Percentiles rank a stretch among this genome's conserved stretches.
Evolutionary conservation across 2,329 filamentous ascomycete species (phyloP).

Genomic region (Aphanoascus verrucosus): DNA sequence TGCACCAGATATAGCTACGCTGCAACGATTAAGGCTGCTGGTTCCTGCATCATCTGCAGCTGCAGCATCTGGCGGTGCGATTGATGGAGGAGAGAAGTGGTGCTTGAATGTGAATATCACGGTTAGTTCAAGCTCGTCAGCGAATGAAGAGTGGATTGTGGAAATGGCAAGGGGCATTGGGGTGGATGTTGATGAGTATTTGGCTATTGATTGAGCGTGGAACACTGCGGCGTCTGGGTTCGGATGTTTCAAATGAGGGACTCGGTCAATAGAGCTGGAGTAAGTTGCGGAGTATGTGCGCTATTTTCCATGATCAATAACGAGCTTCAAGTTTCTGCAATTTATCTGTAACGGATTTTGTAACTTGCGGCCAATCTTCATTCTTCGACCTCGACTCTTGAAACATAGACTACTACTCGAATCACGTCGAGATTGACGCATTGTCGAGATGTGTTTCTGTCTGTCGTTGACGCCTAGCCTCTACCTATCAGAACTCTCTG

Average conservation of each 20-base stretch:
- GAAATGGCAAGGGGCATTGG: conserved; percentile 37
- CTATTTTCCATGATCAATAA: not conserved
- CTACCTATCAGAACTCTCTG: too few relatives aligned
- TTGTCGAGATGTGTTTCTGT: not conserved
- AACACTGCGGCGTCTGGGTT: too few relatives aligned
- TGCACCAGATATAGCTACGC: conserved; percentile 37
- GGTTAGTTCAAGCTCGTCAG: conserved; percentile 12
- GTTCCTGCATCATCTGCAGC: conserved; percentile 31
- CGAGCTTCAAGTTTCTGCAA: not conserved
- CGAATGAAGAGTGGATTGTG: conserved; percentile 35
- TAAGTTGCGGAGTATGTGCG: not conserved
- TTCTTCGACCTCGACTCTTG: conserved; percentile 1
- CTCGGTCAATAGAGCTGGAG: not conserved
- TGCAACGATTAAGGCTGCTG: conserved; percentile 38
- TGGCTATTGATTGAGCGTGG: conserved; percentile 11
- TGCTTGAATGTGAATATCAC: conserved; percentile 34
- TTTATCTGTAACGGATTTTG: not conserved
- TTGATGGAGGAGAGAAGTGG: conserved; percentile 39
- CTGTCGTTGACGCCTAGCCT: too few relatives aligned
- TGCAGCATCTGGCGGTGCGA: conserved; percentile 24
- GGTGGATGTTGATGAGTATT: conserved; percentile 37
- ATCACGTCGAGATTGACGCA: not conserved
- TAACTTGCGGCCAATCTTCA: not conserved
- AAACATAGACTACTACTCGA: not conserved
- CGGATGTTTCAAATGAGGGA: not conserved